These are phyloP conservation scores for Arabis hirsuta DNA, from an alignment of 345 rosid genomes.

Conservation along the genomic window DNA sequence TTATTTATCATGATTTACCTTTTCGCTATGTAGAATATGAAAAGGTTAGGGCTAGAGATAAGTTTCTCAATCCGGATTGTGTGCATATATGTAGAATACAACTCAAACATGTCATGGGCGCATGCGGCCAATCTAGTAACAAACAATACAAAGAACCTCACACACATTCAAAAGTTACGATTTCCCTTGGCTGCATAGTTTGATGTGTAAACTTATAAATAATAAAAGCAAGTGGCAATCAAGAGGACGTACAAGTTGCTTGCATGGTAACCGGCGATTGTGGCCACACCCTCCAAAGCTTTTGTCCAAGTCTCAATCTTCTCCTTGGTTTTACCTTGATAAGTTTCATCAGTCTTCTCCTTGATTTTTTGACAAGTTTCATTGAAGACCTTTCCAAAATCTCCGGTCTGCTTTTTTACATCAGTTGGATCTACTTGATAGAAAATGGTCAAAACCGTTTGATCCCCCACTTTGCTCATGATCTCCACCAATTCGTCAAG, in stretches of 20 bases:
- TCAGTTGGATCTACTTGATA: background rate
- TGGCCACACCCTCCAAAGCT: background rate
- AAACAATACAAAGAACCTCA: no score
- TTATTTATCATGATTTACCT: no score
- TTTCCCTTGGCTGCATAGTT: background rate
- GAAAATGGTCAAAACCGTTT: background rate
- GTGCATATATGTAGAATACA: no score
- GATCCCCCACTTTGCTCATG: background rate
- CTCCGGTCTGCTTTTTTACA: background rate
- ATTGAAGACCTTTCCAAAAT: background rate
- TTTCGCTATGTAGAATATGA: no score
- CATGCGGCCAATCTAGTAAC: no score
- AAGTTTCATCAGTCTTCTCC: no score
- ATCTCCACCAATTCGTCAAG: constrained; percentile 17
- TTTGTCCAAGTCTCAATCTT: background rate
- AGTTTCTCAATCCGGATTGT: no score
- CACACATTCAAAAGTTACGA: background rate
- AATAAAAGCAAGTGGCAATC: background rate
- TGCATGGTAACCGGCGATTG: background rate
- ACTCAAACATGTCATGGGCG: no score
- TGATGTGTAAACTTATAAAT: background rate
- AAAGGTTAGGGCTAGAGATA: no score
- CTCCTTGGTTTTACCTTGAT: background rate
- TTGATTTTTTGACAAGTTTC: background rate
- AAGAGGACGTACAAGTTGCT: background rate